These are phyloP conservation scores for Ganoderma meredithae DNA, from an alignment of 1,284 basidiomycete genomes.

Conservation along the genomic window DNA sequence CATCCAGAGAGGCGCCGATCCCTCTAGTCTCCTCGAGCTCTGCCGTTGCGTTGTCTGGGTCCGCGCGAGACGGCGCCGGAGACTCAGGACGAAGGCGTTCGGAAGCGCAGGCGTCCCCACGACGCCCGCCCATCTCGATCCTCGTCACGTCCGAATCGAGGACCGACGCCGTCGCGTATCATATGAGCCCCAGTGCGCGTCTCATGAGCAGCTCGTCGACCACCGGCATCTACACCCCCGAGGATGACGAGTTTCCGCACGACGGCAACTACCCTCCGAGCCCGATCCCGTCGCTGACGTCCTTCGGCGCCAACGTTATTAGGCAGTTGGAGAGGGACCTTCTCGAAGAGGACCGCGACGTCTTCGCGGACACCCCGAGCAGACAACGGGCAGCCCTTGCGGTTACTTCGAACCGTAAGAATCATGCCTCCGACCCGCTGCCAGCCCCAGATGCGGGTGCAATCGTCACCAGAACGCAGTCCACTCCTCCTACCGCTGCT, in stretches of 20 bases:
- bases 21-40: neutral
- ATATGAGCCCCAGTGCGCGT: neutral
- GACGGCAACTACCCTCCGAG: neutral
- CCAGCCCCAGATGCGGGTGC: neutral
- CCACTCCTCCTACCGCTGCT: neutral
- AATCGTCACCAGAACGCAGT: neutral
- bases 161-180: neutral
- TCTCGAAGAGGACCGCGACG: neutral
- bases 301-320: neutral
- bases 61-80: conserved; percentile 4
- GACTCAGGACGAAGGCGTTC: neutral
- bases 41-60: conserved; percentile 7
- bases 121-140: conserved; percentile 18
- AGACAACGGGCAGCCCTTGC: neutral
- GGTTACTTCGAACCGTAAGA: neutral
- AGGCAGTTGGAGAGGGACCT: neutral
- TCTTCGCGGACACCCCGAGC: neutral
- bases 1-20: neutral
- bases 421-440: neutral
- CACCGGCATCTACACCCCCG: conserved; percentile 21
- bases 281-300: conserved; percentile 3
- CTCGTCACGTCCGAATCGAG: conserved; percentile 14
- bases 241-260: neutral
- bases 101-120: neutral
- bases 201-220: conserved; percentile 5